These are phyloP conservation scores for Globisporangium canariense DNA, from an alignment of 352 stramenopile genomes.

Conservation along the genomic window DNA sequence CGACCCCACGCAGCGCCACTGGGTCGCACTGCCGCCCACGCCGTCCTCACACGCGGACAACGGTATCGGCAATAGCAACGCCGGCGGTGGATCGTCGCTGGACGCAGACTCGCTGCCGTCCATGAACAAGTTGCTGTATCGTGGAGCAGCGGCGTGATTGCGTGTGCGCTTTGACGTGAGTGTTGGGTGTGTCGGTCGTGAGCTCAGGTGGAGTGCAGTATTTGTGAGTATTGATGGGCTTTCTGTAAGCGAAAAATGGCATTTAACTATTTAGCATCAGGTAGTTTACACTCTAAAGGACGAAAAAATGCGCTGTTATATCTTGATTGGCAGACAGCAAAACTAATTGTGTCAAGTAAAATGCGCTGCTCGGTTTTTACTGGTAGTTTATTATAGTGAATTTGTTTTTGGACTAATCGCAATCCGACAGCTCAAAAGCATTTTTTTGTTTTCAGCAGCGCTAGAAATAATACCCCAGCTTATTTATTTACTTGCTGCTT, in stretches of 20 bases:
- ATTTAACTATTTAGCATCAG: background rate
- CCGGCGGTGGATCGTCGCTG: background rate
- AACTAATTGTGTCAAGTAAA: too few species aligned
- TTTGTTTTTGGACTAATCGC: too few species aligned
- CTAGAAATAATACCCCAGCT: too few species aligned
- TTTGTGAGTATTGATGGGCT: background rate
- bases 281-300: too few species aligned
- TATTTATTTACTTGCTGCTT: too few species aligned
- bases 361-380: too few species aligned
- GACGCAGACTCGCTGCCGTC: conserved; percentile 52
- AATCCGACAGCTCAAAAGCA: too few species aligned
- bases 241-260: background rate
- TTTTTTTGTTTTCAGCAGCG: too few species aligned
- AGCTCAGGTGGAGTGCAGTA: background rate
- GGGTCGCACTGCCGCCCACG: conserved; percentile 1
- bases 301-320: too few species aligned
- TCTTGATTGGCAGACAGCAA: too few species aligned
- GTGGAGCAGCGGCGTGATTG: conserved; percentile 12
- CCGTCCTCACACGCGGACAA: background rate
- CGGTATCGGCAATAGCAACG: background rate
- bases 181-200: background rate
- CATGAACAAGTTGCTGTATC: conserved; percentile 59
- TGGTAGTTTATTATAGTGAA: too few species aligned
- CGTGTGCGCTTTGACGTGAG: background rate
- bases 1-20: conserved; percentile 8